These are phyloP conservation scores for Colletotrichum melonis DNA, from an alignment of 2,329 filamentous ascomycete species.

Conservation along the genomic window DNA sequence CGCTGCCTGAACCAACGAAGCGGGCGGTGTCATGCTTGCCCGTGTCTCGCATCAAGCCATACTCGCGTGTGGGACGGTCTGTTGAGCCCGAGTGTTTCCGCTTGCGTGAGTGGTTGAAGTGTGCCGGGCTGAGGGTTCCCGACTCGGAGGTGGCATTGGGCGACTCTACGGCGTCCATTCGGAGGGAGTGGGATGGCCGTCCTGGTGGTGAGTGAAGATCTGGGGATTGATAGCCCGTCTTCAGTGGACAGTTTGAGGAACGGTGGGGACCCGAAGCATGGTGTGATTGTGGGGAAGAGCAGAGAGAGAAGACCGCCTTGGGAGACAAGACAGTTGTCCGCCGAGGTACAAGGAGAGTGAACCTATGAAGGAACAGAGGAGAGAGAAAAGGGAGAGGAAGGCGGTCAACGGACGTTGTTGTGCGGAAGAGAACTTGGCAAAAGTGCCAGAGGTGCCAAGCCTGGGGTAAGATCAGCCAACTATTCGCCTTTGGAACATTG, in stretches of 20 bases:
- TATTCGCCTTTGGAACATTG: background rate
- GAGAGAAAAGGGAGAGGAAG: background rate
- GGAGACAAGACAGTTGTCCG: background rate
- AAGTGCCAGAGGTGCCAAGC: background rate
- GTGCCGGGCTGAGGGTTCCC: slow-evolving; percentile 36
- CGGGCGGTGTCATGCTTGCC: slow-evolving; percentile 58
- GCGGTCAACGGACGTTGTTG: background rate
- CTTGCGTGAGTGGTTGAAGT: slow-evolving; percentile 42
- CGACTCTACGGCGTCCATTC: slow-evolving; percentile 44
- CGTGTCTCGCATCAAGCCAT: slow-evolving; percentile 61
- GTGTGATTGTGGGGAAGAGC: background rate
- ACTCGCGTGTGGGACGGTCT: slow-evolving; percentile 44
- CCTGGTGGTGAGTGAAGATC: background rate
- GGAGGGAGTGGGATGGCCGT: background rate
- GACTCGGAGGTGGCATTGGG: slow-evolving; percentile 43
- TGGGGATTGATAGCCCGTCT: background rate
- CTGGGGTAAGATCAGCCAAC: background rate
- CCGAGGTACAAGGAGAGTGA: background rate
- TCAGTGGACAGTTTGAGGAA: slow-evolving; percentile 22
- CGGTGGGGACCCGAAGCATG: slow-evolving; percentile 18
- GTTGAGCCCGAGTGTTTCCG: slow-evolving; percentile 43
- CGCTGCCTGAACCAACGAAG: slow-evolving; percentile 68
- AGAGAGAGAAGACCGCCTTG: background rate
- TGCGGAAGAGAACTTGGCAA: background rate
- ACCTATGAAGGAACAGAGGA: too few relatives aligned